Base-by-base conservation (phyloP, 805 yeast species). In the Kurtzmaniella fragi region DNA sequence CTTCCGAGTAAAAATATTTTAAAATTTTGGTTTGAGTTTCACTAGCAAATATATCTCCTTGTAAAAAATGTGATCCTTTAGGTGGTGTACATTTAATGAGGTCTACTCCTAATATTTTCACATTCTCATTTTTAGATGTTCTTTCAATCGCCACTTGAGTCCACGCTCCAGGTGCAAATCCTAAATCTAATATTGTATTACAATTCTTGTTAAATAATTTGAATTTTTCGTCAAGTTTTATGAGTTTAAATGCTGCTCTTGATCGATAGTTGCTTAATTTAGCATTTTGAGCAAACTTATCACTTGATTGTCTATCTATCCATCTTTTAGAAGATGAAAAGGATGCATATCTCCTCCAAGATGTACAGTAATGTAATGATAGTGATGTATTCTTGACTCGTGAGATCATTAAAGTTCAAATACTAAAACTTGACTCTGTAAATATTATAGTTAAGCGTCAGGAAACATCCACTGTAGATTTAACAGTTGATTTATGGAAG, bases 101-200 rank as follows among this genome's bases (percentile, higher is more conserved):
- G 39, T 69, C 96, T 9, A 89, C 85, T 4, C 96, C 96, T 10
- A 88, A 54, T 3, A 88, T 77, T 15, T 70, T 64, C 1, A 88
- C 82, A 2, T 62, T 54, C 1, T 35, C 29, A 9, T 25, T 27
- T 11, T 26, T 38, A 2, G 34, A 37, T 32, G 48, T 38, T 40
- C 74, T 57, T 38, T 75, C 76, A 7, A 74, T 62, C 0, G 91
- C 90, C 1, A 87, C 90, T 55, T 88, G 95, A 7, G 91, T 77
- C 96, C 96, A 88, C 3, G 95, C 89, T 0, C 96, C 96, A 0
- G 96, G 96, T 0, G 96, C 95, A 57, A 80, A 89, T 0, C 96
- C 96, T 34, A 93, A 64, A 63, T 93, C 99, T 4, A 93, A 78
- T 1, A 93, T 84, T 32, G 78, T 75, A 46, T 64, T 70, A 0